Base-by-base conservation (phyloP, 2,329 filamentous ascomycete genomes). In the Exserohilum rostratum region DNA sequence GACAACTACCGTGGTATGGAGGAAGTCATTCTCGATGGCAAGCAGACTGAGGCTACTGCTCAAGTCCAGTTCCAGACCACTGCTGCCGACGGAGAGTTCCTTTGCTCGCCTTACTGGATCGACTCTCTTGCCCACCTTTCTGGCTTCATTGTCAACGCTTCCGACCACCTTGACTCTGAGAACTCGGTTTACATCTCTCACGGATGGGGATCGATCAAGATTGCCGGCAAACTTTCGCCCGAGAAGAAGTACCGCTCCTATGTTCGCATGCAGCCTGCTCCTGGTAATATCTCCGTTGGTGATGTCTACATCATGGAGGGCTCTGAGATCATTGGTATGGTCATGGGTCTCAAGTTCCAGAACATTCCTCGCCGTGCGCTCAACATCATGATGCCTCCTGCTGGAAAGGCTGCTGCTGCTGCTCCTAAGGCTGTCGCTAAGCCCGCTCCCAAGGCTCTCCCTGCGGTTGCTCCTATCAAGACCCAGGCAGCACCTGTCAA, bases 341-440 rank as follows among this genome's bases (percentile, higher is more conserved):
- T 85, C 53, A 81, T 81, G 46, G 85, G 87, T 45, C 80, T 89
- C 62, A 86, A 86, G 74, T 89, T 90, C 78, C 83, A 85, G 70
- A 80, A 84, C 62, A 87, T 89, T 49, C 86, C 87, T 31, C 86
- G 87, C 65, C 83, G 84, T 64, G 79, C 87, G 20, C 79, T 90
- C 56, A 87, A 88, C 77, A 82, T 86, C 63, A 83, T 90, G 71
- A 77, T 90, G 58, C 87, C 87, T 50, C 86, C 86, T 1, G 78
- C 81, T 42, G 83, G 83, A 57, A 57, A 76, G 34, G 72, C 76
- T 18, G 73, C 76, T 37, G 69, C 73, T 29, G 66, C 54, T 20
- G 43, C 74, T 2, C 58, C 76, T 13, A 67, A 74, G 55, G 61
- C 74, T 2, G 62, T 76, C n/a, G 61, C 73, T 44, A 67, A 74